Percentiles rank a stretch among this genome's conserved stretches.
phyloP scores from a whole-genome alignment of 2,329 filamentous ascomycete genomes.

The Alternaria gaisen region DNA sequence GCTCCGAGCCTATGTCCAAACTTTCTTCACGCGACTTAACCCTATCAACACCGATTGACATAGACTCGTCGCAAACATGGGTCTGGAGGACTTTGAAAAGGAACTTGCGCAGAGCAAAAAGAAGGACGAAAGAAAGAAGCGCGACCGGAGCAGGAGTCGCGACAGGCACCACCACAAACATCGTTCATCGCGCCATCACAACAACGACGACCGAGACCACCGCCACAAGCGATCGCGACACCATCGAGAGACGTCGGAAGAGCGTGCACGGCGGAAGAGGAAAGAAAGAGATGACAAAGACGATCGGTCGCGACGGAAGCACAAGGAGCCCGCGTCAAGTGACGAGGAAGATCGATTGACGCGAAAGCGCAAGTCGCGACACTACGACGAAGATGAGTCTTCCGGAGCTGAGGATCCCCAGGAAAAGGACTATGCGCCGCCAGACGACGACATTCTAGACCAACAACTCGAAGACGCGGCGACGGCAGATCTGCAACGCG shows the following conservation, averaged over 20 bases:
- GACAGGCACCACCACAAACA: conserved; percentile 54
- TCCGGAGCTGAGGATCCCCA: conserved; percentile 46
- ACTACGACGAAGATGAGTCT: conserved; percentile 43
- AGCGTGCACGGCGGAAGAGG: conserved; percentile 57
- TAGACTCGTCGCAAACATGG: conserved; percentile 55
- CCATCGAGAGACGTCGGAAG: conserved; percentile 54
- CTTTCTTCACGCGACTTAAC: conserved; percentile 18
- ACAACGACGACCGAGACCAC: conserved; percentile 60
- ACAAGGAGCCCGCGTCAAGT: conserved; percentile 45
- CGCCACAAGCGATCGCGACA: conserved; percentile 72
- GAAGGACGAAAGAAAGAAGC: conserved; percentile 59
- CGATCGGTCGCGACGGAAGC: conserved; percentile 47
- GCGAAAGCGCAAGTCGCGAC: conserved; percentile 45
- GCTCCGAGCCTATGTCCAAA: conserved; percentile 22
- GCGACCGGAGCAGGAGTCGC: conserved; percentile 55
- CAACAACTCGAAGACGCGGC: conserved; percentile 51
- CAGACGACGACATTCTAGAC: conserved; percentile 57
- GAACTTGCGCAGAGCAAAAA: conserved; percentile 72
- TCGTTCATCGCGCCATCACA: conserved; percentile 55
- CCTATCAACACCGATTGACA: background rate
- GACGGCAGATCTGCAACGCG: conserved; percentile 66
- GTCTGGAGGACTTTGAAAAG: conserved; percentile 79
- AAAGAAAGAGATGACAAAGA: conserved; percentile 45
- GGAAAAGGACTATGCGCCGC: conserved; percentile 56
- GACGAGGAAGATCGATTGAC: conserved; percentile 46